phyloP scores from a whole-genome alignment of 257 asterid species.

The Nicotiana attenuata region DNA sequence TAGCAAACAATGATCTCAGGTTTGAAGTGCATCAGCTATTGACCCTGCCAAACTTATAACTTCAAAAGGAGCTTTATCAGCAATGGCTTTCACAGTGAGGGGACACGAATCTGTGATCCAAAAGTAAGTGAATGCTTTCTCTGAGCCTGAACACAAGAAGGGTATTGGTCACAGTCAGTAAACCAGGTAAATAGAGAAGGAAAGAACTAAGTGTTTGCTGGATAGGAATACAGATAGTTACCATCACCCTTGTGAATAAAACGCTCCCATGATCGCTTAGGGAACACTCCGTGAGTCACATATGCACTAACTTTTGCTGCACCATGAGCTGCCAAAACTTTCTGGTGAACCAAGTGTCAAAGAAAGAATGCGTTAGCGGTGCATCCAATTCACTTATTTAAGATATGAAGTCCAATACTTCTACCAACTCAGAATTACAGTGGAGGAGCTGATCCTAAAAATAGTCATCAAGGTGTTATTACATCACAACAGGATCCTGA shows the following conservation, averaged over 20 bases:
- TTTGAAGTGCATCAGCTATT: conserved; percentile 88
- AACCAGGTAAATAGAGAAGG: background rate
- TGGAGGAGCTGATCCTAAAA: background rate
- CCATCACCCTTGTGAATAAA: conserved; percentile 67
- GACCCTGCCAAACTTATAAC: conserved; percentile 88
- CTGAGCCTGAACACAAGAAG: background rate
- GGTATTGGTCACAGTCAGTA: background rate
- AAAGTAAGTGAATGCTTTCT: conserved; percentile 67
- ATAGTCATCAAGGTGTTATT: background rate
- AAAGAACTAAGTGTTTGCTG: background rate
- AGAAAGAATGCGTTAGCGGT: background rate
- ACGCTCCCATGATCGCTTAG: conserved; percentile 74
- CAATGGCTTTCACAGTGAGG: conserved; percentile 58
- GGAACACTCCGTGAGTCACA: conserved; percentile 87
- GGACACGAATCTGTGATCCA: conserved; percentile 97
- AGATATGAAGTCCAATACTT: background rate
- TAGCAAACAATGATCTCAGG: conserved; percentile 21
- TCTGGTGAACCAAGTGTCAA: conserved; percentile 37
- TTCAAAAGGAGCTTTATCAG: conserved; percentile 72
- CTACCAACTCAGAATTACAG: background rate
- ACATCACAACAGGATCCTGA: background rate
- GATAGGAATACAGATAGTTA: conserved; percentile 11
- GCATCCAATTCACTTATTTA: background rate
- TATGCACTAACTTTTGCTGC: conserved; percentile 91
- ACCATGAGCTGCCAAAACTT: conserved; percentile 86